Evolutionary conservation across 2,329 filamentous ascomycete species (phyloP).

Genomic region (Talaromyces pinophilus): DNA sequence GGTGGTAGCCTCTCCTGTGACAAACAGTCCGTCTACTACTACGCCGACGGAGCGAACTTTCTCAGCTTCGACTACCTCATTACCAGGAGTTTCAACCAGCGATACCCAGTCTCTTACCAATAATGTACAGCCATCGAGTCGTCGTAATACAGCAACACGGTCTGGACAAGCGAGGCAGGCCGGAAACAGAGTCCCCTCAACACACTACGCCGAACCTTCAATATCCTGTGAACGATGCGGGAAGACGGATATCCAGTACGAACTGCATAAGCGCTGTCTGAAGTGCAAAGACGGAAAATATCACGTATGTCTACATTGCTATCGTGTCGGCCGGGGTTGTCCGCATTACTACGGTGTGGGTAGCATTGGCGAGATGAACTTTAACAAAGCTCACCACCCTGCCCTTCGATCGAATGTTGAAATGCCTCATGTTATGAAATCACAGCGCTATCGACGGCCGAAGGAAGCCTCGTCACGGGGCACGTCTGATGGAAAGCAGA

Average conservation of each 20-base stretch:
- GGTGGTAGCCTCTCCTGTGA: conserved; percentile 30
- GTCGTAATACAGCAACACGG: conserved; percentile 32
- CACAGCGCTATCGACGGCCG: conserved; percentile 38
- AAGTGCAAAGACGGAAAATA: conserved; percentile 70
- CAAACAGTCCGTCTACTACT: conserved; percentile 16
- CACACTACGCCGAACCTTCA: conserved; percentile 66
- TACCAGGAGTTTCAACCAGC: conserved; percentile 13
- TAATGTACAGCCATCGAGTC: conserved; percentile 26
- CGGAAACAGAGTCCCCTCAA: conserved; percentile 27
- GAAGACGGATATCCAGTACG: conserved; percentile 74
- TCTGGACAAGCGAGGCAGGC: conserved; percentile 37
- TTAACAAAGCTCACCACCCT: conserved; percentile 54
- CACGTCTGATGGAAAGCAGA: conserved; percentile 46
- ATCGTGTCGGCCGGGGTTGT: conserved; percentile 74
- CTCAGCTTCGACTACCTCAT: conserved; percentile 12
- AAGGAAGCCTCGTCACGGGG: conserved; percentile 30
- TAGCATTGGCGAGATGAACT: conserved; percentile 66
- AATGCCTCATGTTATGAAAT: conserved; percentile 55
- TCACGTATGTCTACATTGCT: conserved; percentile 80
- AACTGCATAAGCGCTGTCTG: conserved; percentile 80
- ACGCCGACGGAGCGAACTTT: conserved; percentile 24
- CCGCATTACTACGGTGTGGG: conserved; percentile 88
- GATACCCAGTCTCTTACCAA: conserved; percentile 6
- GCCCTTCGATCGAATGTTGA: conserved; percentile 45
- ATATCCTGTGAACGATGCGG: conserved; percentile 72